These are phyloP conservation scores for Cryptosporidium ryanae DNA, from an alignment of 169 alveolate genomes.

Conservation along the genomic window DNA sequence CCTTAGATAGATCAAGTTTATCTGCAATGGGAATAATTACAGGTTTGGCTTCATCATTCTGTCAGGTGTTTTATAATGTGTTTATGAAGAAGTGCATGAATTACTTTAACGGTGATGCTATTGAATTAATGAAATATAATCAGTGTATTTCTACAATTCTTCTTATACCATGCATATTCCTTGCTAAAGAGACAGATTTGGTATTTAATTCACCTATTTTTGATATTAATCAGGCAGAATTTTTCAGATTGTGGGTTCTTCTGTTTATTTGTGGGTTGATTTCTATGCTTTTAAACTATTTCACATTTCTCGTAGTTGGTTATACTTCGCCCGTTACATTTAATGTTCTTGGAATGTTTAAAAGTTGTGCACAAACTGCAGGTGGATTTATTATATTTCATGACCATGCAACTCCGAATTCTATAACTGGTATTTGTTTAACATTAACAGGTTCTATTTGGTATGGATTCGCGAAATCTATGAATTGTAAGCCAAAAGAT, in stretches of 20 bases:
- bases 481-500: conserved; percentile 35
- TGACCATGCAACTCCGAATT: conserved; percentile 68
- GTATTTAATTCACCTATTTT: conserved; percentile 39
- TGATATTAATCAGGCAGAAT: conserved; percentile 23
- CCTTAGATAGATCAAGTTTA: conserved; percentile 75
- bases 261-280: conserved; percentile 48
- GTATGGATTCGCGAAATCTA: conserved; percentile 67
- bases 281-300: conserved; percentile 59
- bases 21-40: conserved; percentile 70
- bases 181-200: conserved; percentile 46
- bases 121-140: conserved; percentile 56
- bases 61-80: conserved; percentile 79
- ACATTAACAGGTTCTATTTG: conserved; percentile 76
- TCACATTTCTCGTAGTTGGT: conserved; percentile 61
- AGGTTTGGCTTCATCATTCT: conserved; percentile 78
- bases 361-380: conserved; percentile 78
- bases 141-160: conserved; percentile 64
- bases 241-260: conserved; percentile 60
- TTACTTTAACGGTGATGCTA: conserved; percentile 48
- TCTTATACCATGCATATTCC: conserved; percentile 73
- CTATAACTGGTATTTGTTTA: conserved; percentile 75
- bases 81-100: conserved; percentile 76
- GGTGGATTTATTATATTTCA: conserved; percentile 77
- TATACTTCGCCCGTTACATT: conserved; percentile 77
- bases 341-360: conserved; percentile 78